Conservation (phyloP, 2,329 filamentous ascomycete genomes). For the Clathrospora elynae region DNA sequence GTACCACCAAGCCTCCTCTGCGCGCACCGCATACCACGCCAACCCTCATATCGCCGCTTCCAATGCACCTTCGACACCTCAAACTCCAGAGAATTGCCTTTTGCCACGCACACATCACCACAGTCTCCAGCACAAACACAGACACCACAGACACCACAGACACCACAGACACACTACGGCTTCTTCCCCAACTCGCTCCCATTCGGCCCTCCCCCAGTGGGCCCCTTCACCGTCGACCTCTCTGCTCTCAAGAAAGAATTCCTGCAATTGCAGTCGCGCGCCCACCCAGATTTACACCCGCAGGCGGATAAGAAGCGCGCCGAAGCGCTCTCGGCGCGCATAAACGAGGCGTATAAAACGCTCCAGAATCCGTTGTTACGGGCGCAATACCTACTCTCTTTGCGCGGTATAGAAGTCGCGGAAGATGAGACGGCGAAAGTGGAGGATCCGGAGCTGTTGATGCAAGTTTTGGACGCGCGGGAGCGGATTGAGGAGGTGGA, state of each 20-base stretch:
- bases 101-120: constrained; percentile 15
- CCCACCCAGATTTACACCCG: constrained; percentile 72
- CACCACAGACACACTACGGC: constrained; percentile 72
- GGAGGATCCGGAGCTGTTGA: constrained; percentile 73
- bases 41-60: constrained; percentile 21
- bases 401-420: constrained; percentile 75
- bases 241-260: constrained; percentile 80
- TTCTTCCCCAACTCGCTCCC: constrained; percentile 85
- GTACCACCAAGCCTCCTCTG: constrained; percentile 34
- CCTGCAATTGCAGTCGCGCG: constrained; percentile 76
- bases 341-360: constrained; percentile 92
- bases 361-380: constrained; percentile 76
- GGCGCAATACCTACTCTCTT: constrained; percentile 82
- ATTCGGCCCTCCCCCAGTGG: constrained; percentile 73
- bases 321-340: constrained; percentile 76
- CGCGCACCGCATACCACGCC: constrained; percentile 20
- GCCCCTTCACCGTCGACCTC: constrained; percentile 76
- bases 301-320: constrained; percentile 63
- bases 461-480: constrained; percentile 75
- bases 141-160: too few species aligned
- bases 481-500: constrained; percentile 64
- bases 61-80: constrained; percentile 29
- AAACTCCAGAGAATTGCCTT: constrained; percentile 22
- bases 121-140: constrained; percentile 10
- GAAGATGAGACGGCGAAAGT: constrained; percentile 77